These are phyloP conservation scores for Takashimella tepidaria DNA, from an alignment of 1,284 basidiomycete species.

Conservation along the genomic window DNA sequence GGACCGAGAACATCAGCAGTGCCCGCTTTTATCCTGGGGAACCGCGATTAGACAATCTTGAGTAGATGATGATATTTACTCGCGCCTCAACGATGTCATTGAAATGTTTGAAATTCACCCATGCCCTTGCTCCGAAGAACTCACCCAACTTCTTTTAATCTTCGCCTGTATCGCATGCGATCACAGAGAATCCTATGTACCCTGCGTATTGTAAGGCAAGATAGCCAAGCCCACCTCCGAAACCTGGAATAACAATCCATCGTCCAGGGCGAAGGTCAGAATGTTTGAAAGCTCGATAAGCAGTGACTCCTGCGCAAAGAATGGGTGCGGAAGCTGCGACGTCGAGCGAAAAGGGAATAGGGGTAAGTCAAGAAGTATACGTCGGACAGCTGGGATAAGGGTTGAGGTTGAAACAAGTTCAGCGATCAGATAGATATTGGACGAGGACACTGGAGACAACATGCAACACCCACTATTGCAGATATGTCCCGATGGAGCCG, in stretches of 20 bases:
- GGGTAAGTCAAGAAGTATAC: slow-evolving; percentile 65
- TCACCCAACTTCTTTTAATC: slow-evolving; percentile 67
- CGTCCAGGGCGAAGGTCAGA: slow-evolving; percentile 66
- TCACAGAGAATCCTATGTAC: slow-evolving; percentile 68
- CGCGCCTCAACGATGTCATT: slow-evolving; percentile 25
- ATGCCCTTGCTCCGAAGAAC: slow-evolving; percentile 68
- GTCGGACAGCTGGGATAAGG: slow-evolving; percentile 32
- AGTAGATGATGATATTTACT: slow-evolving; percentile 1
- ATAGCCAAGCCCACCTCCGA: slow-evolving; percentile 49
- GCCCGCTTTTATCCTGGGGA: slow-evolving; percentile 51
- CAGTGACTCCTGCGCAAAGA: slow-evolving; percentile 61
- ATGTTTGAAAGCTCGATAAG: slow-evolving; percentile 76
- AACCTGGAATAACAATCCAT: slow-evolving; percentile 64
- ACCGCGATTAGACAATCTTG: slow-evolving; percentile 33
- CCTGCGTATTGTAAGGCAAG: slow-evolving; percentile 70
- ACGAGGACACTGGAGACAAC: neutral
- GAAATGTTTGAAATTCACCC: slow-evolving; percentile 66
- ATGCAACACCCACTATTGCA: slow-evolving; percentile 24
- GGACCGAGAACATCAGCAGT: slow-evolving; percentile 65
- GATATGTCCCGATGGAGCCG: slow-evolving; percentile 47
- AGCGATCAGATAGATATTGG: slow-evolving; percentile 11
- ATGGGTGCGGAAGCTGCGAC: slow-evolving; percentile 72
- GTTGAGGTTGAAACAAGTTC: slow-evolving; percentile 33
- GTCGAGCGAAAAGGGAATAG: slow-evolving; percentile 63
- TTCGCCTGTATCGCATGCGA: slow-evolving; percentile 69